Evolutionary conservation across 768 basidiomycete species (phyloP).

Genomic region (Multifurca ochricompacta): DNA sequence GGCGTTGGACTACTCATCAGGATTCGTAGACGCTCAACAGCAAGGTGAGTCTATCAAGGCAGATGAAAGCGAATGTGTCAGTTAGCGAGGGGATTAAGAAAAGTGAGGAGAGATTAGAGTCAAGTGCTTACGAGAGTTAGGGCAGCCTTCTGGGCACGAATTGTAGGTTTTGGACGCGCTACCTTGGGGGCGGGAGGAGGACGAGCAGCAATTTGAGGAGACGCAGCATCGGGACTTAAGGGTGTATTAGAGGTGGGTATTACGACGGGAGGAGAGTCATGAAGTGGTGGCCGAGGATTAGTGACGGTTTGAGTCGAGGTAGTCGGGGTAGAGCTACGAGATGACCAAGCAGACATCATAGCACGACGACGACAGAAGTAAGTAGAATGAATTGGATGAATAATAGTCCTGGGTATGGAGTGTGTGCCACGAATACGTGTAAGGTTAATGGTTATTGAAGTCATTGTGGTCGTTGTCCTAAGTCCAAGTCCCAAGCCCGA

Average conservation of each 20-base stretch:
- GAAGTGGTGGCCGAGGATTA: slow-evolving; percentile 22
- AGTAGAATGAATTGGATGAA: slow-evolving; percentile 24
- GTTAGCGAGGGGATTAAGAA: background rate
- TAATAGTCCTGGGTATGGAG: background rate
- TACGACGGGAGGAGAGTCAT: slow-evolving; percentile 46
- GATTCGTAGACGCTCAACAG: slow-evolving; percentile 62
- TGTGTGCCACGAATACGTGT: slow-evolving; percentile 11
- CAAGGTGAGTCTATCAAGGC: slow-evolving; percentile 59
- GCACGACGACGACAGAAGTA: slow-evolving; percentile 41
- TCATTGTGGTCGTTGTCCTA: background rate
- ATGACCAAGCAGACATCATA: slow-evolving; percentile 59
- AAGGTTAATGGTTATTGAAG: slow-evolving; percentile 13
- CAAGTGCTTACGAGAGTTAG: slow-evolving; percentile 50
- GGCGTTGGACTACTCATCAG: slow-evolving; percentile 80
- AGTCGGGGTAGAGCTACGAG: slow-evolving; percentile 27
- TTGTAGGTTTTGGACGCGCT: slow-evolving; percentile 54
- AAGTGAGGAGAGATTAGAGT: background rate
- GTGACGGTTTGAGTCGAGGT: slow-evolving; percentile 22
- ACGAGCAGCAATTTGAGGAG: slow-evolving; percentile 64
- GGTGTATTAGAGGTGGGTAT: slow-evolving; percentile 36
- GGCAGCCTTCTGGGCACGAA: slow-evolving; percentile 70
- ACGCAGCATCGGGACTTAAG: slow-evolving; percentile 50
- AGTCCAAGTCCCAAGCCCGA: no score
- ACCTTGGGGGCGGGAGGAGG: slow-evolving; percentile 63
- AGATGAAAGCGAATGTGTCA: background rate